phyloP scores from a whole-genome alignment of 2,329 filamentous ascomycete species.

The Penicillium corylophilum region DNA sequence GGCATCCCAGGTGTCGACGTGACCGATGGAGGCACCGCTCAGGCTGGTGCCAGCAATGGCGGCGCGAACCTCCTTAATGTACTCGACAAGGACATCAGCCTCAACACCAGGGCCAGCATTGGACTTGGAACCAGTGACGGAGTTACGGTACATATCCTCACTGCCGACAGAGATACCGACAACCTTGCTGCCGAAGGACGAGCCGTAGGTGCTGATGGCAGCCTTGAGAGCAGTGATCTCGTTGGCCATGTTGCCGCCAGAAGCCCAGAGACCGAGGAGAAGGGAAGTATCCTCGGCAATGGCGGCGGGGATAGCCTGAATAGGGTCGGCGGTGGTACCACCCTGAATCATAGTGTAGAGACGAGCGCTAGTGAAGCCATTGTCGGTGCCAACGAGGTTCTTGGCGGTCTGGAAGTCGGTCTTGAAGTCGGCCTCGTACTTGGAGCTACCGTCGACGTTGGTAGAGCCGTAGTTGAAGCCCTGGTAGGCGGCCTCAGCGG shows the following conservation, averaged over 20 bases:
- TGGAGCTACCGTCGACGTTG: constrained; percentile 41
- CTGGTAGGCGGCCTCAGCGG: constrained; percentile 39
- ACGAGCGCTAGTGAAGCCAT: constrained; percentile 48
- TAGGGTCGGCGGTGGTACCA: constrained; percentile 63
- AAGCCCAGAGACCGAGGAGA: constrained; percentile 81
- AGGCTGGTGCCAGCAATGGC: constrained; percentile 62
- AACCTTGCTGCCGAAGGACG: constrained; percentile 57
- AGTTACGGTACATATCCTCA: constrained; percentile 82
- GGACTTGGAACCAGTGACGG: constrained; percentile 65
- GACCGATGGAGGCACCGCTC: constrained; percentile 62
- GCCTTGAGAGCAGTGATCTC: constrained; percentile 70
- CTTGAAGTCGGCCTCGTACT: constrained; percentile 45
- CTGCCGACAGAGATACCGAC: constrained; percentile 82
- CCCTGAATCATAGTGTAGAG: constrained; percentile 62
- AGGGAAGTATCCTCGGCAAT: constrained; percentile 76
- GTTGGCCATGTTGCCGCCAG: constrained; percentile 68
- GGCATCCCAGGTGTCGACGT: constrained; percentile 87
- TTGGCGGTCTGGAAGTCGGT: constrained; percentile 48
- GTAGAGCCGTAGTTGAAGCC: constrained; percentile 52
- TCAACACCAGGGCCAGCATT: constrained; percentile 62
- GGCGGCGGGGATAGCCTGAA: constrained; percentile 75
- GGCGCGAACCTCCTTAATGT: constrained; percentile 67
- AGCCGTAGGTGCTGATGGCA: constrained; percentile 69
- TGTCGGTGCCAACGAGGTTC: constrained; percentile 37
- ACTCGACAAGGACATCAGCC: constrained; percentile 63